Evolutionary conservation across 805 yeast genomes (phyloP).

Genomic region (Cyberlindnera xishuangbannaensis): DNA sequence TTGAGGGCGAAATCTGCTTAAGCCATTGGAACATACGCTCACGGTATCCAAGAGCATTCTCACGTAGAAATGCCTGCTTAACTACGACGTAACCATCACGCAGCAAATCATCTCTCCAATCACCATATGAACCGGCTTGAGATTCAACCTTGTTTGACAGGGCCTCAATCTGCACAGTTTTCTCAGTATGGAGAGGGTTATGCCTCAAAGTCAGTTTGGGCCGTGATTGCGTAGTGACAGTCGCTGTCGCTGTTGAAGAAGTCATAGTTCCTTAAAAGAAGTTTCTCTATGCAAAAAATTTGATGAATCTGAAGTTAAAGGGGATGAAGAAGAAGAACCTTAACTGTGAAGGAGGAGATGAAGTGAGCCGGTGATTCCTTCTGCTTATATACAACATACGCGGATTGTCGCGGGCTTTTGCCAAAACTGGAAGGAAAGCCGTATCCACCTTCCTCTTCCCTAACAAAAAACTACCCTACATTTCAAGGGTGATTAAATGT

Average conservation of each 20-base stretch:
- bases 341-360: too few relatives aligned
- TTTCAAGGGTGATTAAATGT: too few relatives aligned
- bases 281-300: too few relatives aligned
- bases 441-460: too few relatives aligned
- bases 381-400: too few relatives aligned
- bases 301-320: too few relatives aligned
- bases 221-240: neutral
- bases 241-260: neutral
- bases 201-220: slow-evolving; percentile 1
- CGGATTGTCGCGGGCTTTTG: too few relatives aligned
- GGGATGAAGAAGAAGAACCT: too few relatives aligned
- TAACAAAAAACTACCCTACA: too few relatives aligned
- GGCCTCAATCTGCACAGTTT: slow-evolving; percentile 12
- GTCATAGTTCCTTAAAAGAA: too few relatives aligned
- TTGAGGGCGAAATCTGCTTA: slow-evolving; percentile 13
- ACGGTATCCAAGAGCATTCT: slow-evolving; percentile 22
- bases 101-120: slow-evolving; percentile 28
- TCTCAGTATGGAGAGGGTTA: slow-evolving; percentile 16
- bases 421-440: too few relatives aligned
- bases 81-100: slow-evolving; percentile 29
- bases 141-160: slow-evolving; percentile 8
- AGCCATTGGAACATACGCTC: slow-evolving; percentile 22
- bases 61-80: slow-evolving; percentile 25
- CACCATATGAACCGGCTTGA: slow-evolving; percentile 11
- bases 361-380: too few relatives aligned